Percentiles rank a stretch among this genome's conserved stretches.
Evolutionary conservation across 352 stramenopile species (phyloP).

Genomic region (Pythium sp.): DNA sequence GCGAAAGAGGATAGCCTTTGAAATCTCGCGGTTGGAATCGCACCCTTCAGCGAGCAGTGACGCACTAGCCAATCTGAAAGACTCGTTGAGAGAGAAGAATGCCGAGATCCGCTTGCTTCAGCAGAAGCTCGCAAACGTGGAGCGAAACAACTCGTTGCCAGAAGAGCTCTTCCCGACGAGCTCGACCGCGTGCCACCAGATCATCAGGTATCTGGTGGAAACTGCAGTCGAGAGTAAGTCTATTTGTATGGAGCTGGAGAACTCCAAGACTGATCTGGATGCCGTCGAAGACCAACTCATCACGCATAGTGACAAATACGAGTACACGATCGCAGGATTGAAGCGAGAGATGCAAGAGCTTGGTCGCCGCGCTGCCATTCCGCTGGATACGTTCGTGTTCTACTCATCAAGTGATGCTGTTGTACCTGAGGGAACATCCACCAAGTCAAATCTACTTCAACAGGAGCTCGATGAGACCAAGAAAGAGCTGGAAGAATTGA

Average conservation of each 20-base stretch:
- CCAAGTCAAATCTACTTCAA: conserved; percentile 10
- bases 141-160: conserved; percentile 44
- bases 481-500: conserved; percentile 24
- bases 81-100: conserved; percentile 46
- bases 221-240: conserved; percentile 36
- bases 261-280: conserved; percentile 30
- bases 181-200: conserved; percentile 39
- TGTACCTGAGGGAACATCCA: not conserved
- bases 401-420: conserved; percentile 8
- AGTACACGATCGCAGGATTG: conserved; percentile 21
- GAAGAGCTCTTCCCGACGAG: conserved; percentile 39
- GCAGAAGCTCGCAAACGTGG: conserved; percentile 52
- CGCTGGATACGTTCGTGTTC: conserved; percentile 3
- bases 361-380: conserved; percentile 12
- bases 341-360: conserved; percentile 27
- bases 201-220: conserved; percentile 54
- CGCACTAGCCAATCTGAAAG: conserved; percentile 33
- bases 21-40: conserved; percentile 30
- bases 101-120: conserved; percentile 58
- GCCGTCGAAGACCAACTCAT: conserved; percentile 30
- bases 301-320: conserved; percentile 24
- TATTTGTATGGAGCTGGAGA: conserved; percentile 34
- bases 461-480: conserved; percentile 22
- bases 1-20: conserved; percentile 43
- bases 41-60: conserved; percentile 18